Base-by-base conservation (phyloP, 257 asterid genomes). In the Scutellaria barbata region DNA sequence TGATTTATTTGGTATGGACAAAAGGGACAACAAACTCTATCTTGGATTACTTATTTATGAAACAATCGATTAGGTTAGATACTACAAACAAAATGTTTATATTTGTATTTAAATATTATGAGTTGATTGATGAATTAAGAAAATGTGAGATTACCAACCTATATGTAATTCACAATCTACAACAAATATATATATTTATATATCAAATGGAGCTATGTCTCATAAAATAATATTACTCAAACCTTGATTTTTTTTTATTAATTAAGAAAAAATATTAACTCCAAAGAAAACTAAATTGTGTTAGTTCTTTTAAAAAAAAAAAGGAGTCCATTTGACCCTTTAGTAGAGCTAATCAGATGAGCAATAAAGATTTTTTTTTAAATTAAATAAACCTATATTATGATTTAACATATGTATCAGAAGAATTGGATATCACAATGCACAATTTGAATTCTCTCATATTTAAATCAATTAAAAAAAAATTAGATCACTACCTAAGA, bases 11-110 rank as follows among this genome's bases (percentile, higher is more conserved):
- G 8, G 13, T 63, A 52, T 12, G 64, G 65, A 72, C 63, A 50
- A 25, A 30, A 65, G 71, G 13, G 57, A 55, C 45, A 61, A 50
- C 42, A 12, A 10, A 73, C 17, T 14, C 22, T 60, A 52, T 73
- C 57, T 63, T 39, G 40, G 35, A 50, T 62, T 16, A 14, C 18
- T 72, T 61, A 17, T 47, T 62, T 40, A 14, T 73, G n/a, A 41
- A 52, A 46, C 45, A 40, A 10, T 2, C 35, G 35, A 30, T 30
- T 30, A 30, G 35, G 35, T 30, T 30, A 30, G 35, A 30, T 30
- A 30, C 35, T 30, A 30, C 33, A 40, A 60, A 39, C 47, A 16
- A 40, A 58, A 25, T 9, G 8, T 8, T 14, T 14, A 14, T 14
- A 16, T 53, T 8, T 22, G 25, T 20, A 20, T 53, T 55, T 55